Evolutionary conservation across 179 eudicot genomes (phyloP), one percentile per base, ranked within the genome.

Genomic region (Spinacia oleracea): DNA sequence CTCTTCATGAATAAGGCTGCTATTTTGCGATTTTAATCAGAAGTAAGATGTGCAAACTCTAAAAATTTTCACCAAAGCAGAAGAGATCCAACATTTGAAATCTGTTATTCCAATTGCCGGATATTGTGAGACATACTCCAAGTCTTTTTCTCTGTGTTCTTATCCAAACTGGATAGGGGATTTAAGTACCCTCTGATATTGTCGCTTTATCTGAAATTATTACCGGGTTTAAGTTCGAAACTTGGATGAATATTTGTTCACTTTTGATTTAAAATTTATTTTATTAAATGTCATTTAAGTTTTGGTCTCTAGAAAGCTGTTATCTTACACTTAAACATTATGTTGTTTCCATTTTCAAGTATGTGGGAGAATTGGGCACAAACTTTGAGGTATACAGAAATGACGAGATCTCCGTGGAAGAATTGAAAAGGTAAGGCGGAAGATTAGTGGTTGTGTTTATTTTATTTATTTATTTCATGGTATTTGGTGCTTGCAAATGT

Each of bases 391-490:
- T 96, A 48, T 92, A 92, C 83, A 86, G 99, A 68, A 96, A 96
- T 66, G 99, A 96, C 67, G 99, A 91, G 89, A 92, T 96, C 72
- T 86, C 97, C 31, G 90, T 94, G 75, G 97, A 94, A 65, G 98
- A 96, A 38, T 80, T 96, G 75, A 92, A 86, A 84, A 85, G 82
- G 99, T 96, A 81, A 85, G 85, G 65, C 34, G 58, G 31, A 32
- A 31, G 50, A 73, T 51, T 53, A 29, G 29, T 72, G 68, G 71
- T 67, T 69, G 35, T 65, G 43, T 53, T 29, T 45, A 11, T 29
- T 53, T 29, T 45, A 11, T 29, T 42, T 66, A 18, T 53, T 75
- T 12, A 23, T 4, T 35, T 56, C 45, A 42, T 76, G 53, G 42
- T 66, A 21, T 40, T 21, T 73, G 53, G 59, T 65, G 12, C 35